Conservation (phyloP, 208 protist species). For the Wallacemonas sp. region DNA sequence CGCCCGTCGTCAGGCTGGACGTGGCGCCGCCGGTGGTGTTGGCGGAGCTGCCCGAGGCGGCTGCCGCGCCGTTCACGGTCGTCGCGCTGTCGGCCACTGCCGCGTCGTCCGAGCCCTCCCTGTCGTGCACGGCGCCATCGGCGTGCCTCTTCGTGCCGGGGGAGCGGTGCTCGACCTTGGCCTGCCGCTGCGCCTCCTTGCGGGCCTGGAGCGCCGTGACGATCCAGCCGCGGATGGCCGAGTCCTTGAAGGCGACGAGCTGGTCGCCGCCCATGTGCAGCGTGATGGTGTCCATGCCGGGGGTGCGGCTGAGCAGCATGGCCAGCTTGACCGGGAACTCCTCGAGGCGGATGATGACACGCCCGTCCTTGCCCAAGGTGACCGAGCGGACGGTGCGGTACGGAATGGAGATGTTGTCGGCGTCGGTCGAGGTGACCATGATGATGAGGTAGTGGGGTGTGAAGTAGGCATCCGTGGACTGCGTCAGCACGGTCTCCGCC, state of each 20-base stretch:
- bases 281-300: conserved; percentile 78
- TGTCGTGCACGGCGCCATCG: background rate
- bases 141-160: conserved; percentile 13
- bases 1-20: background rate
- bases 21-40: conserved; percentile 10
- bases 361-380: conserved; percentile 75
- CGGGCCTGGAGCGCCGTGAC: conserved; percentile 55
- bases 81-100: background rate
- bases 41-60: background rate
- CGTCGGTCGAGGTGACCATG: conserved; percentile 74
- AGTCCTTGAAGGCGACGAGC: conserved; percentile 76
- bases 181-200: conserved; percentile 33
- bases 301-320: conserved; percentile 67
- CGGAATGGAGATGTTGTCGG: conserved; percentile 87
- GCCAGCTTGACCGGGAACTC: conserved; percentile 86
- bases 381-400: conserved; percentile 84
- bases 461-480: conserved; percentile 74
- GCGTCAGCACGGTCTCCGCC: conserved; percentile 65
- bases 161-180: conserved; percentile 19
- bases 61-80: background rate
- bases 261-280: conserved; percentile 60
- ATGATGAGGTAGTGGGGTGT: conserved; percentile 81
- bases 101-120: background rate
- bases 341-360: conserved; percentile 78
- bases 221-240: conserved; percentile 80